Evolutionary conservation across 1,284 basidiomycete species (phyloP), one percentile per base, ranked within the genome.

Genomic region (Pseudozyma flocculosa): DNA sequence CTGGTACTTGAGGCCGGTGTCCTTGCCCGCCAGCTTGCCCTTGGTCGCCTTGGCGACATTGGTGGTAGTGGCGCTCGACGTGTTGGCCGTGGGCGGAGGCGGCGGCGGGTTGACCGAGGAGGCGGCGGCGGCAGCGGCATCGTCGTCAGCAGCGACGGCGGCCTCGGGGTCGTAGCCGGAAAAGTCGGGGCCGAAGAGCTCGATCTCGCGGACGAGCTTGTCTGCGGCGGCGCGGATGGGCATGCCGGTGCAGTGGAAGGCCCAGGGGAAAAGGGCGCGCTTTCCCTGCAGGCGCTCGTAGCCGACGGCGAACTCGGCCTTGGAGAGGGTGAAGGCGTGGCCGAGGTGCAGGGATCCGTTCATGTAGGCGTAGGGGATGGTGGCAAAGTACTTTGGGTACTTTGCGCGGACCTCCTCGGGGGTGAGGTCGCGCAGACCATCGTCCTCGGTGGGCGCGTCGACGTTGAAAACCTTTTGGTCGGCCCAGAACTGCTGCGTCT

Each of bases 141-240:
- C 83, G 41, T 84, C 84, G 54, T 84, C 83, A 18, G 78, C 55
- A n/a, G 56, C 53, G 2, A 50, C 59, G 81, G 48, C 63, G 48
- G 82, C 82, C 1, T 80, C 73, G 44, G 82, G 81, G 42, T 79
- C 78, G 78, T 85, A 94, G 19, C 85, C 83, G 56, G 90, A 86
- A 66, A 99, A 95, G 78, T 97, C 86, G 44, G 85, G 82, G 17
- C 95, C 95, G 70, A 98, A 99, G 78, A 96, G 81, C 76, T 95
- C 92, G 80, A 97, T 93, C 81, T 99, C 95, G 43, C 94, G 88
- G 55, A 95, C 88, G 56, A 99, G 88, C 81, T 97, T 99, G 84
- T 99, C 95, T 10, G 94, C 84, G 21, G 94, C 88, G 21, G 94
- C 92, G 84, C 95, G 96, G 83, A 98, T 98, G 43, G 94, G 94